Base-by-base conservation (phyloP, 345 rosid species). In the Hibiscus mutabilis region DNA sequence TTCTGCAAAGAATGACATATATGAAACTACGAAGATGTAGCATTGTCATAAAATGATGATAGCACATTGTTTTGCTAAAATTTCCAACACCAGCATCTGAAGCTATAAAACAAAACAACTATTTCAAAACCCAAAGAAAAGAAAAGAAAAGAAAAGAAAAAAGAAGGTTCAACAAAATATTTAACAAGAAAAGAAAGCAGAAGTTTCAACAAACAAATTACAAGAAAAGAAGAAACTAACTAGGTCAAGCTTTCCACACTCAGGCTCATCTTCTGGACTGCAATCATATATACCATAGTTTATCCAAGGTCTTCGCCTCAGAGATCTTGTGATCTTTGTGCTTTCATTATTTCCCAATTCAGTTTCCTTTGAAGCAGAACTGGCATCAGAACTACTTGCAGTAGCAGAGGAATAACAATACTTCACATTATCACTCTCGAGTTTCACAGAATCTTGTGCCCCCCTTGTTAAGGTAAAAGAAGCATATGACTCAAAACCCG, bases 401-500 rank as follows among this genome's bases (percentile, higher is more conserved):
- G 87, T 51, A 7, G 75, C 74, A 12, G 86, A 68, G 35, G 79
- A 73, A 75, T 86, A 80, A 77, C 80, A 81, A 11, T 79, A 69
- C 29, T 16, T 70, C 64, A 68, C 66, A 76, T 67, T 72, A 47
- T 62, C 80, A 61, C 53, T 52, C 51, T 82, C 91, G 58, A 60
- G 74, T 69, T 82, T 77, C 55, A 78, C 84, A 61, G 29, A 68
- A 69, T 76, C 88, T 58, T 85, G 79, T 37, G 78, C 80, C 60
- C 75, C 80, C 56, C 73, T 83, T 69, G 77, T 91, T 77, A 89
- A 66, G 31, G 84, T 83, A 74, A 92, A 88, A 61, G 97, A 82
- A 55, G 95, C 83, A 82, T 84, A 89, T 31, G 98, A 82, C 84
- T 92, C 99, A 60, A 96, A 96, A 27, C 99, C 99, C 61, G 98